Percentiles rank a stretch among this genome's conserved stretches.
These are phyloP conservation scores for Didymosphaeria variabile DNA, from an alignment of 2,329 filamentous ascomycete genomes.

Conservation along the genomic window DNA sequence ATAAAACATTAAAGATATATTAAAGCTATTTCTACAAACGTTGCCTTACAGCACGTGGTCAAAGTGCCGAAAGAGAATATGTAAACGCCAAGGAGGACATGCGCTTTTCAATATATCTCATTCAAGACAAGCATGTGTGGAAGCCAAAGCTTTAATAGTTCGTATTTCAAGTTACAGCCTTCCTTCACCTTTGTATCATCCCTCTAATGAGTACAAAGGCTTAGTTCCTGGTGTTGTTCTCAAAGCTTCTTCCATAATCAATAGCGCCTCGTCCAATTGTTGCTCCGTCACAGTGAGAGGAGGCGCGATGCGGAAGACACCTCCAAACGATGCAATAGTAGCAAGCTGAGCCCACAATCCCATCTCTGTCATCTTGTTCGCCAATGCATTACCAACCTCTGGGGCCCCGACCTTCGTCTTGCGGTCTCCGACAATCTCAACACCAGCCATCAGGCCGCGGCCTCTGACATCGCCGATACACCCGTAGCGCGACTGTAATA, in stretches of 20 bases:
- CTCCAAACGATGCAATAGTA: constrained; percentile 60
- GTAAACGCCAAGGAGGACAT: too few relatives aligned
- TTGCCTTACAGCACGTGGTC: too few relatives aligned
- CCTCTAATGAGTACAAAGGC: constrained; percentile 3
- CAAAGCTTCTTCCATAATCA: constrained; percentile 14
- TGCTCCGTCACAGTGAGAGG: constrained; percentile 64
- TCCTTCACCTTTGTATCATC: too few relatives aligned
- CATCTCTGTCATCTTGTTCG: constrained; percentile 58
- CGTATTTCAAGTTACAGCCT: too few relatives aligned
- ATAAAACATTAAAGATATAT: too few relatives aligned
- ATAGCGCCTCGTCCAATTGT: constrained; percentile 14
- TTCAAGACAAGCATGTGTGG: too few relatives aligned
- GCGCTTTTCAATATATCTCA: too few relatives aligned
- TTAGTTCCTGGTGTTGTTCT: constrained; percentile 15
- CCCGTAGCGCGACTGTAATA: constrained; percentile 61
- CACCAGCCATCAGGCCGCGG: constrained; percentile 65
- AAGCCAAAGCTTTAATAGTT: too few relatives aligned
- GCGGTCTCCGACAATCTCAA: constrained; percentile 65
- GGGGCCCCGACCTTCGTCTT: constrained; percentile 58
- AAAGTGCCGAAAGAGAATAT: too few relatives aligned
- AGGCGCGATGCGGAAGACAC: constrained; percentile 67
- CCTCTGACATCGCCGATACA: constrained; percentile 71
- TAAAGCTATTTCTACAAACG: too few relatives aligned
- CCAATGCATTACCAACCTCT: constrained; percentile 60
- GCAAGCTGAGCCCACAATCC: constrained; percentile 68